Percentiles rank a stretch among this genome's conserved stretches.
These are phyloP conservation scores for Arxiozyma slooffiae DNA, from an alignment of 1,139 yeast species.

Conservation along the genomic window DNA sequence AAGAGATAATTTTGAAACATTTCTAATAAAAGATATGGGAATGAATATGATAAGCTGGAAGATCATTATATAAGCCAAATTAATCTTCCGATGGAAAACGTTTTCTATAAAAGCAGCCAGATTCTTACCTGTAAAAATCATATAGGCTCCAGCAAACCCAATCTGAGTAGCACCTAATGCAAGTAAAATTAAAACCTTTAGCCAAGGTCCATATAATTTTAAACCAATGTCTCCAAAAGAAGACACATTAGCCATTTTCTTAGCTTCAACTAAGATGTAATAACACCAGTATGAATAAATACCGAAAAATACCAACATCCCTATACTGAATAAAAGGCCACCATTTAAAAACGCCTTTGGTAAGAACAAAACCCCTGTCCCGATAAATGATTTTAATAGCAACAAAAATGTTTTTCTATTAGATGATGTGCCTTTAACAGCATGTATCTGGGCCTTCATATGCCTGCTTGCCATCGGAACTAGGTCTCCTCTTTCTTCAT, in stretches of 20 bases:
- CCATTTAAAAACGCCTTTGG: slow-evolving; percentile 71
- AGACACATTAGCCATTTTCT: slow-evolving; percentile 46
- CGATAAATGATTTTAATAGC: slow-evolving; percentile 62
- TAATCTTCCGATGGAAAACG: slow-evolving; percentile 34
- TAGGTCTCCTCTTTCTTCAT: slow-evolving; percentile 7
- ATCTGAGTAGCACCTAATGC: slow-evolving; percentile 61
- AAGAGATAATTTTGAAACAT: slow-evolving; percentile 58
- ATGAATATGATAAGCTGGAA: slow-evolving; percentile 50
- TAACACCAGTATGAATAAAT: slow-evolving; percentile 62
- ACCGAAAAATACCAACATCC: slow-evolving; percentile 49
- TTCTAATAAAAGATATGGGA: slow-evolving; percentile 62
- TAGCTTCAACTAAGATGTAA: slow-evolving; percentile 48
- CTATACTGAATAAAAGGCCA: slow-evolving; percentile 51
- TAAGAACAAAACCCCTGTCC: slow-evolving; percentile 68
- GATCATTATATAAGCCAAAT: slow-evolving; percentile 38
- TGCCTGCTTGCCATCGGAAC: slow-evolving; percentile 16
- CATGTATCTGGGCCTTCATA: slow-evolving; percentile 6
- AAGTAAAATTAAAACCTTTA: slow-evolving; percentile 49
- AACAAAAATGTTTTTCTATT: slow-evolving; percentile 58
- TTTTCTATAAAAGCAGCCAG: slow-evolving; percentile 48
- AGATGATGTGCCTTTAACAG: slow-evolving; percentile 48
- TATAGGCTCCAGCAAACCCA: slow-evolving; percentile 71
- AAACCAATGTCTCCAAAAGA: slow-evolving; percentile 72
- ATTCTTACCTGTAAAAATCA: slow-evolving; percentile 64
- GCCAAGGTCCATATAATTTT: slow-evolving; percentile 49